These are phyloP conservation scores for Ambrosia artemisiifolia DNA, from an alignment of 129 eudicot species.

Conservation along the genomic window DNA sequence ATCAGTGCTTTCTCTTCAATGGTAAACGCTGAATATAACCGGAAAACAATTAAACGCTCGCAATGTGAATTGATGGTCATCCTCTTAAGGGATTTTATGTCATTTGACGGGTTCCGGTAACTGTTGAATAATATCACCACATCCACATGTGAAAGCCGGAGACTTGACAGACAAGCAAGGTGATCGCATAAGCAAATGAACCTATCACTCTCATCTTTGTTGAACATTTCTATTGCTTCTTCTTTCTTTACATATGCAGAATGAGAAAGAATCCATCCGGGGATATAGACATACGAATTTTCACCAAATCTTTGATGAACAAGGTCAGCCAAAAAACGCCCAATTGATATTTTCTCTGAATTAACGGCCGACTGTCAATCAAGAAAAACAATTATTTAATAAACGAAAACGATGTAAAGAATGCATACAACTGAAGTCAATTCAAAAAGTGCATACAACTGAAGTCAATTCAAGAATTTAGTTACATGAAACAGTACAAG, in stretches of 20 bases:
- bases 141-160: constrained; percentile 44
- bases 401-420: not conserved
- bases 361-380: constrained; percentile 37
- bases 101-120: constrained; percentile 57
- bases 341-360: constrained; percentile 42
- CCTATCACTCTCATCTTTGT: constrained; percentile 25
- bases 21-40: constrained; percentile 61
- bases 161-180: constrained; percentile 42
- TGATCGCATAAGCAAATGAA: constrained; percentile 55
- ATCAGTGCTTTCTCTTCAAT: constrained; percentile 64
- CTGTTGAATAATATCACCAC: constrained; percentile 63
- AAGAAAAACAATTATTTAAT: not conserved
- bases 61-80: constrained; percentile 36
- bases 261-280: constrained; percentile 18
- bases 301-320: constrained; percentile 51
- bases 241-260: constrained; percentile 19
- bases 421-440: not conserved
- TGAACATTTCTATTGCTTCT: constrained; percentile 36
- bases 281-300: constrained; percentile 51
- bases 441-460: not conserved
- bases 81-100: constrained; percentile 52
- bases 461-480: not conserved
- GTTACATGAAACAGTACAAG: constrained; percentile 71
- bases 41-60: constrained; percentile 48
- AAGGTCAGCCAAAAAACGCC: constrained; percentile 65